Evolutionary conservation across 495 filamentous ascomycete genomes (phyloP), one percentile per base, ranked within the genome.

Genomic region (Endocarpon pusillum): DNA sequence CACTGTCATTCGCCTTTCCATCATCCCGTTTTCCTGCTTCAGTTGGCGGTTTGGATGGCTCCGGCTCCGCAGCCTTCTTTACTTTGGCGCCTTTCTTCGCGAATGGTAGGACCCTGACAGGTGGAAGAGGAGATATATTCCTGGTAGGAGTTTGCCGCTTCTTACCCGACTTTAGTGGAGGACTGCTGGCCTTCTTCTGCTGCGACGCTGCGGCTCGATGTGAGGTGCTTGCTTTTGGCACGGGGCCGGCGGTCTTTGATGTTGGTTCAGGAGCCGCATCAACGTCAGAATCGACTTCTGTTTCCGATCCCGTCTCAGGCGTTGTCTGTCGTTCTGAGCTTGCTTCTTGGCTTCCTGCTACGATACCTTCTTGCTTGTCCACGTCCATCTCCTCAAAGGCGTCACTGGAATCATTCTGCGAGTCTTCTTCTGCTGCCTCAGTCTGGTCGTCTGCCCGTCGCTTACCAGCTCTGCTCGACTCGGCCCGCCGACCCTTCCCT

Each of bases 361-460:
- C 27, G 8, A 43, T 46, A 3, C 52, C 50, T 16, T 49, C 48
- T 10, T 43, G 34, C 4, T 14, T 54, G 33, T 75, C 71, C 3
- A 73, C 42, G 21, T 78, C 66, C 71, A 78, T 75, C 44, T 54
- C 57, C 36, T 73, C 69, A 35, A 71, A 69, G 3, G 42, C 71
- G 5, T 62, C 62, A 11, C 66, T 61, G 1, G 41, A 44, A 6
- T 66, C 66, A 19, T 59, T 62, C 10, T 62, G 56, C 2, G 39
- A 42, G 12, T 52, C 53, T n/a, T n/a, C n/a, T n/a, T n/a, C n/a
- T n/a, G n/a, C n/a, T 28, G 47, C 49, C 12, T 50, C 46, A 4
- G 35, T 15, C 36, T 9, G 38, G 7, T 18, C 31, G 34, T 4
- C 30, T 25, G 4, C 41, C 44, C n/a, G 49, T 46, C 4, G 38